Evolutionary conservation across 495 filamentous ascomycete genomes (phyloP), one percentile per base, ranked within the genome.

Genomic region (Cairneyella variabilis): DNA sequence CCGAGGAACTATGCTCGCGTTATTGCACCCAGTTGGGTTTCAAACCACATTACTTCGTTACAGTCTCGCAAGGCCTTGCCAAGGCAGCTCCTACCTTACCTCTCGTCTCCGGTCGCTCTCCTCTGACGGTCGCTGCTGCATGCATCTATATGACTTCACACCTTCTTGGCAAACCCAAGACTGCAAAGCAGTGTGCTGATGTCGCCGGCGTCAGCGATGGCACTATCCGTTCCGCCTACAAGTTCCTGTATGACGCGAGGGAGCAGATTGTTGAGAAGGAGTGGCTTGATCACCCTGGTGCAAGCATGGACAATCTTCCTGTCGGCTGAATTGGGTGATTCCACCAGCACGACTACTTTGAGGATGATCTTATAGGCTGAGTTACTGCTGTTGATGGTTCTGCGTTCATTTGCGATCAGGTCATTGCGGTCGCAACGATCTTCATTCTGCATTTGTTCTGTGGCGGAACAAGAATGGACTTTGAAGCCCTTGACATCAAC

Each of bases 71-170:
- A 50, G 75, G 82, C 28, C 76, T 96, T 23, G 90, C n/a, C n/a
- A n/a, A n/a, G n/a, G n/a, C n/a, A n/a, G n/a, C n/a, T n/a, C n/a
- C n/a, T n/a, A n/a, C n/a, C n/a, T n/a, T n/a, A n/a, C n/a, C n/a
- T n/a, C n/a, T n/a, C n/a, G n/a, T 97, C 37, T 92, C 91, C 26
- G 93, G 93, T 51, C 89, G 93, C 47, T 97, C 93, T 36, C 93
- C 93, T 7, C 80, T 97, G 30, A 97, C 93, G 6, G 87, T 91
- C 42, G 93, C 93, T 3, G 92, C 90, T 16, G 91, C 92, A 36
- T 95, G 89, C 66, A 97, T 98, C 67, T 97, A 93, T 74, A 91
- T 96, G 82, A 84, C 89, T 7, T 89, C 88, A 0, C 79, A 90
- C 63, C 74, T 97, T 18, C 84, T 91, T 78, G 88, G 85, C 41